Conservation (phyloP, 2,329 filamentous ascomycete species). For the Talaromyces sp. region DNA sequence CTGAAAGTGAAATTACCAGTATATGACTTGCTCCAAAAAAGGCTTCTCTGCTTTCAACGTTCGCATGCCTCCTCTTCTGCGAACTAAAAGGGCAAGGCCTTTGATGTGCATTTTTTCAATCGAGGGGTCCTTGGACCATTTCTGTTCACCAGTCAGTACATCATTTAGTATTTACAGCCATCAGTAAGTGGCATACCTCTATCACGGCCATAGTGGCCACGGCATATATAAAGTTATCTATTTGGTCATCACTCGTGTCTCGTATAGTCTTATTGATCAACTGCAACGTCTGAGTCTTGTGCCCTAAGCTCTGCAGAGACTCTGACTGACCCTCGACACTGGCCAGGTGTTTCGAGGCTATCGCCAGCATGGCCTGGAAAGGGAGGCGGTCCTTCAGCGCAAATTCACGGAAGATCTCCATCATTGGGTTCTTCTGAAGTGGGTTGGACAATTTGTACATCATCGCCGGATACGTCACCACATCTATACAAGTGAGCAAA, state of each 20-base stretch:
- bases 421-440: slow-evolving; percentile 24
- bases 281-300: slow-evolving; percentile 28
- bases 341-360: slow-evolving; percentile 28
- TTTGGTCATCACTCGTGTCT: slow-evolving; percentile 18
- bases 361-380: slow-evolving; percentile 31
- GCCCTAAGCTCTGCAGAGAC: slow-evolving; percentile 28
- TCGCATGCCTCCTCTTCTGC: slow-evolving; percentile 27
- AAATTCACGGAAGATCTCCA: slow-evolving; percentile 27
- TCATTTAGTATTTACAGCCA: not conserved
- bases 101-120: slow-evolving; percentile 28
- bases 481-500: slow-evolving; percentile 18
- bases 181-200: slow-evolving; percentile 20
- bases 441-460: slow-evolving; percentile 29
- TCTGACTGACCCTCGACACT: slow-evolving; percentile 26
- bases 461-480: slow-evolving; percentile 30
- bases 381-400: slow-evolving; percentile 26
- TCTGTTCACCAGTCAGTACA: slow-evolving; percentile 19
- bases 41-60: slow-evolving; percentile 22
- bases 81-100: slow-evolving; percentile 24
- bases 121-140: slow-evolving; percentile 30
- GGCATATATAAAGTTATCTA: slow-evolving; percentile 28
- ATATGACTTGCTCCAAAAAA: slow-evolving; percentile 28
- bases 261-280: slow-evolving; percentile 27
- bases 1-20: slow-evolving; percentile 21
- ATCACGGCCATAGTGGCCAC: slow-evolving; percentile 30